phyloP scores from a whole-genome alignment of 2,329 filamentous ascomycete species.

The Botrytis cinerea region DNA sequence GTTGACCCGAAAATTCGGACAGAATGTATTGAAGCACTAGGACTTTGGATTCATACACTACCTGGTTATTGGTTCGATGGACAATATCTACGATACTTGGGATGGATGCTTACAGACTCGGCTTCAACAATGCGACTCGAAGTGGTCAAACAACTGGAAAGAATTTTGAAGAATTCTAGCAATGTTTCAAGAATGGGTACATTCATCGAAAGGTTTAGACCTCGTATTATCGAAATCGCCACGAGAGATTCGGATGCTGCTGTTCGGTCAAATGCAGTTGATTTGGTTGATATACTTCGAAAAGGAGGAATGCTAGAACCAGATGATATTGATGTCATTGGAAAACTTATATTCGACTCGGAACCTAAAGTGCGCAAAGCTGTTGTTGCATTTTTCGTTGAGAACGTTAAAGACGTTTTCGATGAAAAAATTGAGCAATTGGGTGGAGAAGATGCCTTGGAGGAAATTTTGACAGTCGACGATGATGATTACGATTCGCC shows the following conservation, averaged over 20 bases:
- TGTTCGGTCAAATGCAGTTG: slow-evolving; percentile 78
- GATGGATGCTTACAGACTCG: slow-evolving; percentile 90
- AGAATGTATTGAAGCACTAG: slow-evolving; percentile 84
- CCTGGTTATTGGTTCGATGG: slow-evolving; percentile 90
- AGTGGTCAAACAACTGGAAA: slow-evolving; percentile 78
- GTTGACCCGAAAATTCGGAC: slow-evolving; percentile 85
- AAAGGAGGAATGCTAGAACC: slow-evolving; percentile 86
- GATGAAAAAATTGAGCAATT: slow-evolving; percentile 80
- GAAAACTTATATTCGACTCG: slow-evolving; percentile 84
- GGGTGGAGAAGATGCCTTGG: slow-evolving; percentile 73
- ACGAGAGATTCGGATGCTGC: slow-evolving; percentile 78
- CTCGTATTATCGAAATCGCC: slow-evolving; percentile 89
- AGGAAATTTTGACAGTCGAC: slow-evolving; percentile 70
- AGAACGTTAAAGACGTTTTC: slow-evolving; percentile 80
- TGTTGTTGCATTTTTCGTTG: slow-evolving; percentile 86
- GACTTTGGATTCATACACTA: slow-evolving; percentile 82
- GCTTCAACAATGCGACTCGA: slow-evolving; percentile 75
- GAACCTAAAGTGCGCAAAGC: slow-evolving; percentile 84
- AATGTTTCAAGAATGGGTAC: slow-evolving; percentile 76
- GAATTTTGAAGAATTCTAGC: slow-evolving; percentile 77
- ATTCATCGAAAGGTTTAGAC: slow-evolving; percentile 89
- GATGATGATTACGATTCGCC: slow-evolving; percentile 76
- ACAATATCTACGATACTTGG: slow-evolving; percentile 86
- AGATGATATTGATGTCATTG: slow-evolving; percentile 84
- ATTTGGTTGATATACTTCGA: slow-evolving; percentile 78